These are phyloP conservation scores for Krasilnikovozyma curviuscula DNA, from an alignment of 768 basidiomycete species.

Conservation along the genomic window DNA sequence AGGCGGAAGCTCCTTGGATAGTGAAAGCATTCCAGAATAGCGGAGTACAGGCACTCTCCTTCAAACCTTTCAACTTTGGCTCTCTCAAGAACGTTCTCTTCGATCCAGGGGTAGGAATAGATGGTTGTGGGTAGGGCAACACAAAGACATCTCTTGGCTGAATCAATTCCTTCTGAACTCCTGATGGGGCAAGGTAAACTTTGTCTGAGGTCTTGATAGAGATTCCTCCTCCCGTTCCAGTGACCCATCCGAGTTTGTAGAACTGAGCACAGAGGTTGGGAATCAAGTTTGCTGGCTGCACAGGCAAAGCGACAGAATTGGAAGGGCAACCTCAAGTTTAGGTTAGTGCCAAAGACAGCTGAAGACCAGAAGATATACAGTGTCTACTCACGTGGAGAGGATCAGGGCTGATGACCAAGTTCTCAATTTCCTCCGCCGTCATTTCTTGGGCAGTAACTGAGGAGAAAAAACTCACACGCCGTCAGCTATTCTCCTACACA, in stretches of 20 bases:
- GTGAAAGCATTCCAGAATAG: constrained; percentile 85
- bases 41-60: constrained; percentile 74
- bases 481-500: too few relatives aligned
- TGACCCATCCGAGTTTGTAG: constrained; percentile 78
- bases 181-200: constrained; percentile 71
- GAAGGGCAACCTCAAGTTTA: too few relatives aligned
- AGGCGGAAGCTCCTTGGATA: constrained; percentile 55
- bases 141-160: constrained; percentile 69
- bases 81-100: constrained; percentile 61
- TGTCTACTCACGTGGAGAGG: background rate
- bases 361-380: background rate
- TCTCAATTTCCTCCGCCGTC: background rate
- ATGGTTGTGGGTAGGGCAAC: constrained; percentile 50
- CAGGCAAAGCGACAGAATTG: too few relatives aligned
- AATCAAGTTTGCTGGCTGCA: constrained; percentile 64
- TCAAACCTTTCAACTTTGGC: constrained; percentile 44
- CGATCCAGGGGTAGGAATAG: constrained; percentile 38
- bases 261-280: constrained; percentile 67
- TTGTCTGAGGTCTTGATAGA: constrained; percentile 42
- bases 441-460: background rate
- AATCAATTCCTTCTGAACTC: constrained; percentile 80
- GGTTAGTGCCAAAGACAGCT: background rate
- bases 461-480: too few relatives aligned
- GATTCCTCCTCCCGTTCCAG: constrained; percentile 49
- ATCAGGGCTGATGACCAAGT: background rate